Conservation (phyloP, 129 eudicot species). For the Tagetes patula region DNA sequence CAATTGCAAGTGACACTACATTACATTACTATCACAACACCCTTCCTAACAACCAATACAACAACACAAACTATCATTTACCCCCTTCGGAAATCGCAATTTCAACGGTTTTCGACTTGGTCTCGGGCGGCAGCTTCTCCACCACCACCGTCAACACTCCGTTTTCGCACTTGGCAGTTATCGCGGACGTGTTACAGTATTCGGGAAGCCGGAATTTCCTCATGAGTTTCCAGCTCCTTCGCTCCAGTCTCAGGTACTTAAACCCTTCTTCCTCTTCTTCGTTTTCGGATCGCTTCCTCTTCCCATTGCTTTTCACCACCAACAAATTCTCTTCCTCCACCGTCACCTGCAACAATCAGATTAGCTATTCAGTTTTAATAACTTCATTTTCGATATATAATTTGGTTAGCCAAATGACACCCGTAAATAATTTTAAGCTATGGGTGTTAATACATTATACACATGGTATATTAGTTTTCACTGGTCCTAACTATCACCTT, state of each 20-base stretch:
- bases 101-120: conserved; percentile 66
- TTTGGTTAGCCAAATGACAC: too few relatives aligned
- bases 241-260: conserved; percentile 70
- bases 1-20: neutral
- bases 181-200: conserved; percentile 43
- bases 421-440: too few relatives aligned
- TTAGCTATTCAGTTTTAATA: neutral
- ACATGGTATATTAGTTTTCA: too few relatives aligned
- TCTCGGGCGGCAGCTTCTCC: conserved; percentile 70
- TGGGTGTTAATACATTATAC: too few relatives aligned
- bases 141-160: conserved; percentile 72
- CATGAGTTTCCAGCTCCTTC: conserved; percentile 47
- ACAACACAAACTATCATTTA: neutral
- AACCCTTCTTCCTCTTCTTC: conserved; percentile 67
- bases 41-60: neutral
- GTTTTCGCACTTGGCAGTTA: conserved; percentile 69
- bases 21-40: neutral
- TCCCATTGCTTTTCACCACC: conserved; percentile 66
- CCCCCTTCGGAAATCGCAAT: conserved; percentile 45
- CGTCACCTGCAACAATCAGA: conserved; percentile 45
- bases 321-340: conserved; percentile 65
- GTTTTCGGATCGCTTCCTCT: conserved; percentile 69
- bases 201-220: conserved; percentile 78
- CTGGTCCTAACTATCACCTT: too few relatives aligned
- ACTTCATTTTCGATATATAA: too few relatives aligned